Percentiles rank a stretch among this genome's conserved stretches.
Conservation (phyloP, 176 grass and related monocot species). For the Pontederia crassipes region DNA sequence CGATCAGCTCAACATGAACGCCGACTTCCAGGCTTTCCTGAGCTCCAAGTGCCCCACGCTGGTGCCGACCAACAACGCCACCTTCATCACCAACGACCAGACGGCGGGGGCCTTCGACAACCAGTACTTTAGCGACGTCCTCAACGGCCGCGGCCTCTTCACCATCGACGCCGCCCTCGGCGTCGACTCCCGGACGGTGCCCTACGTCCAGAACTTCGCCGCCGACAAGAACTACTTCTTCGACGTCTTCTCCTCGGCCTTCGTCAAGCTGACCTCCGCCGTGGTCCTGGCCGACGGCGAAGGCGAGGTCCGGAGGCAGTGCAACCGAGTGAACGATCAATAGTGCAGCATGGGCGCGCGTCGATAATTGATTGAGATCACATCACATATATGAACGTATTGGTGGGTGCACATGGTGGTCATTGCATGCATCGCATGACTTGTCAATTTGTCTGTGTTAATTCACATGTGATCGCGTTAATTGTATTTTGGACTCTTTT, state of each 20-base stretch:
- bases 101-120: constrained; percentile 19
- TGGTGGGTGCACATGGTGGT: too few species aligned
- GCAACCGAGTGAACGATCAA: not conserved
- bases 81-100: constrained; percentile 15
- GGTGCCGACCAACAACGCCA: not conserved
- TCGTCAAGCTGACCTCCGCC: constrained; percentile 6
- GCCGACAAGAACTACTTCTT: constrained; percentile 11
- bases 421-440: too few species aligned
- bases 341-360: too few species aligned
- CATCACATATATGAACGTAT: too few species aligned
- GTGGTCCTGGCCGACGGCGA: constrained; percentile 1
- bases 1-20: too few species aligned
- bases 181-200: not conserved
- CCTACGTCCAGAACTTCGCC: constrained; percentile 16
- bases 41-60: too few species aligned
- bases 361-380: too few species aligned
- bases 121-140: constrained; percentile 14
- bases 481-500: too few species aligned
- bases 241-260: constrained; percentile 3
- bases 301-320: constrained; percentile 8
- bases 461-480: too few species aligned
- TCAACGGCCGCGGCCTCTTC: not conserved
- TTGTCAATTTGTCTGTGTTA: too few species aligned
- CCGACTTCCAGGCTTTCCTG: too few species aligned
- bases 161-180: not conserved